Evolutionary conservation across 2,329 filamentous ascomycete species (phyloP).

Genomic region (Neocucurbitaria cava): DNA sequence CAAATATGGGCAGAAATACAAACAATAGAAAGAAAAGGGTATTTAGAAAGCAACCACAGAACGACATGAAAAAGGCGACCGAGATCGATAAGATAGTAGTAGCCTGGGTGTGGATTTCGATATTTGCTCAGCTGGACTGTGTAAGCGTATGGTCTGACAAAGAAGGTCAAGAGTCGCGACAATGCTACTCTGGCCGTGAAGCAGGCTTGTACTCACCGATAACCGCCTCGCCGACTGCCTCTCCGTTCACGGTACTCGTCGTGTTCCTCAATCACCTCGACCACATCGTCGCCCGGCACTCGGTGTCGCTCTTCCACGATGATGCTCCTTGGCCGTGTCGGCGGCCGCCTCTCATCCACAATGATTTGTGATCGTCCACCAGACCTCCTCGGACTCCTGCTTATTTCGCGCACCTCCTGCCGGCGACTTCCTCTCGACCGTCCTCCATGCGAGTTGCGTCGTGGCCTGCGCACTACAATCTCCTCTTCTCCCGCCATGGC

Average conservation of each 20-base stretch:
- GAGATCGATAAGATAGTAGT: background rate
- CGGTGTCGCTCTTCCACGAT: conserved; percentile 54
- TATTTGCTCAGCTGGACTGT: background rate
- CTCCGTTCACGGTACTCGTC: conserved; percentile 50
- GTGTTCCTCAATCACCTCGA: conserved; percentile 66
- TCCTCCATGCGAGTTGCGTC: conserved; percentile 39
- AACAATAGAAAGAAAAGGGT: conserved; percentile 1
- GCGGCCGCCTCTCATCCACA: conserved; percentile 46
- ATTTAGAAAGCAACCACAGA: background rate
- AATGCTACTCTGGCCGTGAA: background rate
- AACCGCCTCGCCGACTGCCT: conserved; percentile 52
- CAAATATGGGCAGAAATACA: background rate
- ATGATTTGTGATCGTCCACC: conserved; percentile 43
- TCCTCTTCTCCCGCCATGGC: conserved; percentile 62
- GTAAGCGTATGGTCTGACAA: background rate
- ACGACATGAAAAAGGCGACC: background rate
- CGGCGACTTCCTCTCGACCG: conserved; percentile 41
- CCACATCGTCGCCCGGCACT: conserved; percentile 61
- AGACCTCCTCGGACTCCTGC: conserved; percentile 44
- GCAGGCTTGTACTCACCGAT: conserved; percentile 54
- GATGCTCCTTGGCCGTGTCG: conserved; percentile 45
- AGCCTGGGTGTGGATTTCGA: background rate
- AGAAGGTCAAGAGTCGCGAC: background rate
- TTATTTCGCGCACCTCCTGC: conserved; percentile 47
- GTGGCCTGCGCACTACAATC: conserved; percentile 58